A percentile compares a stretch with the other conserved stretches of the same genome.
phyloP scores from a whole-genome alignment of 202 grass and related monocot genomes.

The Saccharum hybrid region DNA sequence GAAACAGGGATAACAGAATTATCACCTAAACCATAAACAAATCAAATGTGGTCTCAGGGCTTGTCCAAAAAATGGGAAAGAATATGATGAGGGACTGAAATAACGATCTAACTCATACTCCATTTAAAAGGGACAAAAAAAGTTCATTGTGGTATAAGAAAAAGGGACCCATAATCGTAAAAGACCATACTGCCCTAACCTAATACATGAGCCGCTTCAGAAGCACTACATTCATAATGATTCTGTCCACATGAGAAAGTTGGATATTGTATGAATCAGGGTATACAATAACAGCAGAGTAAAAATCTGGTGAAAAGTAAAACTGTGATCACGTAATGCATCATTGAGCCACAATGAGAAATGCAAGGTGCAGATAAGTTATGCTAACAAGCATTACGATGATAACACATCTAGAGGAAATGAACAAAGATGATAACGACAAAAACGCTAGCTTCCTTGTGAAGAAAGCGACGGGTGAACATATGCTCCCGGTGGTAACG shows the following conservation, averaged over 20 bases:
- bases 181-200: not conserved
- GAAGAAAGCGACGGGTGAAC: not conserved
- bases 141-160: not conserved
- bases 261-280: not conserved
- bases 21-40: constrained; percentile 15
- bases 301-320: not conserved
- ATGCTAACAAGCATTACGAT: not conserved
- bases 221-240: constrained; percentile 3
- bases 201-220: not conserved
- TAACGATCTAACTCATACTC: not conserved
- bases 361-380: not conserved
- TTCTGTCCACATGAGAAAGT: constrained; percentile 10
- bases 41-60: not conserved
- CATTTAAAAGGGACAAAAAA: constrained; percentile 4
- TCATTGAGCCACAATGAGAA: not conserved
- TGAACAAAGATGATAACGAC: not conserved
- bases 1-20: not conserved
- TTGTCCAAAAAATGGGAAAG: not conserved
- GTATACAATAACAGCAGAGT: not conserved
- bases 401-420: not conserved
- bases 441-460: not conserved
- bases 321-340: not conserved
- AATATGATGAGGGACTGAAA: not conserved
- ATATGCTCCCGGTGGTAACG: not conserved
- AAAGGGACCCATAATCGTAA: not conserved